Evolutionary conservation across 2,329 filamentous ascomycete species (phyloP).

Genomic region (Cordyceps cateniannulata): DNA sequence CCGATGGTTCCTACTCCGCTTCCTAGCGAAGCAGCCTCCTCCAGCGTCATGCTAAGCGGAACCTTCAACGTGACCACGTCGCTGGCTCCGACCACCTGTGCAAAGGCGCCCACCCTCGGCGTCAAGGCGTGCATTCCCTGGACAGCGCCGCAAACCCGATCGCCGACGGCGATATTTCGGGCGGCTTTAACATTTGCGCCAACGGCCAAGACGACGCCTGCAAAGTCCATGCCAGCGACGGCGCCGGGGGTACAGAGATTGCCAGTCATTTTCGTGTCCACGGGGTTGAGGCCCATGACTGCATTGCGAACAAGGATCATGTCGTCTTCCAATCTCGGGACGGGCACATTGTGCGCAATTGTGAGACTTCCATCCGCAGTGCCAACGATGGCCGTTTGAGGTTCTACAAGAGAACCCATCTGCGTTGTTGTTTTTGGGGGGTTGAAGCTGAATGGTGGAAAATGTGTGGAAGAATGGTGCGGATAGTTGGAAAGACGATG

Average conservation of each 20-base stretch:
- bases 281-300: slow-evolving; percentile 2
- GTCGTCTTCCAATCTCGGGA: background rate
- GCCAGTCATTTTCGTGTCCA: slow-evolving; percentile 11
- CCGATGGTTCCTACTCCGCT: too few species aligned
- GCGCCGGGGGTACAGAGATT: background rate
- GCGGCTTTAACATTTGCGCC: background rate
- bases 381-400: background rate
- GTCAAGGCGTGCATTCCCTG: slow-evolving; percentile 5
- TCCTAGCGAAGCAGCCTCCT: too few species aligned
- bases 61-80: slow-evolving; percentile 12
- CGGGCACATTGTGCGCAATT: background rate
- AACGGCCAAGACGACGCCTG: slow-evolving; percentile 6
- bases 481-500: too few species aligned
- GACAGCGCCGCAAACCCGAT: slow-evolving; percentile 6
- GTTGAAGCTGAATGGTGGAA: too few species aligned
- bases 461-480: too few species aligned
- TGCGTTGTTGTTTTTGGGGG: too few species aligned
- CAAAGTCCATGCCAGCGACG: slow-evolving; percentile 4
- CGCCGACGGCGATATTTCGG: slow-evolving; percentile 1
- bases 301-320: background rate
- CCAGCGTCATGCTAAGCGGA: too few species aligned
- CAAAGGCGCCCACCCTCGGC: slow-evolving; percentile 16
- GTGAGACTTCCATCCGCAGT: background rate
- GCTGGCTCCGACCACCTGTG: slow-evolving; percentile 12
- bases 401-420: too few species aligned